phyloP scores from a whole-genome alignment of 495 filamentous ascomycete species.

The Astrocystis sublimbata region DNA sequence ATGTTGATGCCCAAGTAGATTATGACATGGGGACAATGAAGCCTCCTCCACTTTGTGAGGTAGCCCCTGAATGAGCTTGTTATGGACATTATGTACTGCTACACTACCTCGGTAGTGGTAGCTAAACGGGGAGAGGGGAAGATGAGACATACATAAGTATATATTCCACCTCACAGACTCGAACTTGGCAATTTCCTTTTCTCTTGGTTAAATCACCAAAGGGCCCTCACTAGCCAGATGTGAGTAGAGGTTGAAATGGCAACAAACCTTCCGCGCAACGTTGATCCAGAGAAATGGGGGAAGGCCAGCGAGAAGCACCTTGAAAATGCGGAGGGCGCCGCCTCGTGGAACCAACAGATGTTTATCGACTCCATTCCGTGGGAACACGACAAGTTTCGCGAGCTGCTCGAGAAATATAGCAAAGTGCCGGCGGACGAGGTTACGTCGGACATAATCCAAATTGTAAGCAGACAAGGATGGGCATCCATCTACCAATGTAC shows the following conservation, averaged over 20 bases:
- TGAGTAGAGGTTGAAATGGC: neutral
- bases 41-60: no score
- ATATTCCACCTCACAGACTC: no score
- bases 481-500: no score
- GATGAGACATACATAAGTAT: no score
- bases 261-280: neutral
- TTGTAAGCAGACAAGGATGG: conserved; percentile 34
- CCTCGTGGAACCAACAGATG: neutral
- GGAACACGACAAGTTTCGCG: conserved; percentile 10
- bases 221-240: neutral
- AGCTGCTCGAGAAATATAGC: conserved; percentile 46
- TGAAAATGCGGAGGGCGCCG: neutral
- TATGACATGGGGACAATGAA: no score
- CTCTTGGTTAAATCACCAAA: neutral
- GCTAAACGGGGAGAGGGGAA: no score
- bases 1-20: no score
- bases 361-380: conserved; percentile 8
- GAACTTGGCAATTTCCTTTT: neutral
- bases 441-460: conserved; percentile 42
- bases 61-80: no score
- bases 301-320: conserved; percentile 6
- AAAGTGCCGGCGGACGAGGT: conserved; percentile 41
- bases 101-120: no score
- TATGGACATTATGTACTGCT: no score
- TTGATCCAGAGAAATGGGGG: conserved; percentile 2